Base-by-base conservation (phyloP, 2,329 filamentous ascomycete species). In the Penicillium sp. region DNA sequence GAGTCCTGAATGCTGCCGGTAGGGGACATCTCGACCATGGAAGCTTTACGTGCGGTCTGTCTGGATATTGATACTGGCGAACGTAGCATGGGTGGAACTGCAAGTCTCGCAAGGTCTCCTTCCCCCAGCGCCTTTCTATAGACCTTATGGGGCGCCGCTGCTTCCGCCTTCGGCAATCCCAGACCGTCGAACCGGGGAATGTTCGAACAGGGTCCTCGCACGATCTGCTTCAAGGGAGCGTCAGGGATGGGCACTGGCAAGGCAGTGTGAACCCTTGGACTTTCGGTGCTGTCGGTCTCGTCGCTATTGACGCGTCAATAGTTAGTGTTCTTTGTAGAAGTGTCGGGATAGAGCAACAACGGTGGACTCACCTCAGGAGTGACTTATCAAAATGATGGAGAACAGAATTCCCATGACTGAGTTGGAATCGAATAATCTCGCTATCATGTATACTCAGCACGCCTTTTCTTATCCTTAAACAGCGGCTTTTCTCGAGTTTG, bases 351-450 rank as follows among this genome's bases (percentile, higher is more conserved):
- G 7, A 14, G 10, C 16, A 14, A 22, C 5, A 24, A 1, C 24
- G 24, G 3, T 4, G 20, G 3, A 42, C 39, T 13, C 20, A 42
- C 39, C 16, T 16, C 20, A 42, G 5, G 7, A 29, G 35, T 29
- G 46, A 39, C 18, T 37, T 39, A 8, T 47, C 45, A 22, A 47
- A 47, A n/a, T 26, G 18, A 18, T 26, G 18, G 32, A 35, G 46
- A 39, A 49, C 34, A 13, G 34, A 49, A 16, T 38, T 8, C 11
- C 57, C 54, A 7, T 53, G 34, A 24, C 37, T 38, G 5, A 39
- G n/a, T 37, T 59, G 46, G 20, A 57, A 59, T 20, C 50, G 54
- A 22, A 55, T 45, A 11, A 59, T 50, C n/a, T 59, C 57, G 3
- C 26, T 34, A 10, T 43, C 32, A 26, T 59, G 54, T 24, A 59